phyloP scores from a whole-genome alignment of 2,329 filamentous ascomycete genomes.

The Dryadomyces quercivorus region DNA sequence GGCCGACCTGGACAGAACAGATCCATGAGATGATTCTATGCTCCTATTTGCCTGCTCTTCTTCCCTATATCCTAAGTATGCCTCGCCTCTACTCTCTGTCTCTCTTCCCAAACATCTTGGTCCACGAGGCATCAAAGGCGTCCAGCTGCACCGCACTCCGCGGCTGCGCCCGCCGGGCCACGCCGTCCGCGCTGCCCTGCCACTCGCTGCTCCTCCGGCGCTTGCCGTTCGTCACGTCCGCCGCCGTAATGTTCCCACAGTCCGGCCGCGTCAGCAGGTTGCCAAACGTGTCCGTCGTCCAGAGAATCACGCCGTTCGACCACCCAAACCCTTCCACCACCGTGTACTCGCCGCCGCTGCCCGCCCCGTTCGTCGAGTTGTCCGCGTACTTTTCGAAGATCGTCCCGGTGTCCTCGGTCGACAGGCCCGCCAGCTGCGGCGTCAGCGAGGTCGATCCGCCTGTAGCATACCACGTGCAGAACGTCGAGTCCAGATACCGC shows the following conservation, averaged over 20 bases:
- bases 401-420: conserved; percentile 34
- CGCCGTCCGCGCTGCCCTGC: not conserved
- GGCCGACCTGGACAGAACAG: conserved; percentile 3
- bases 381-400: conserved; percentile 63
- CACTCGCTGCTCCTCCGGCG: conserved; percentile 12
- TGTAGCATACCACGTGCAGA: conserved; percentile 59
- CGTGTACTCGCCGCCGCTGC: conserved; percentile 55
- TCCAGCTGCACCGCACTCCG: conserved; percentile 33
- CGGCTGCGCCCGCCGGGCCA: not conserved
- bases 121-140: conserved; percentile 31
- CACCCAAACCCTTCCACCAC: conserved; percentile 61
- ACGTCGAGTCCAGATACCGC: conserved; percentile 54
- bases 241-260: conserved; percentile 37
- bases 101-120: conserved; percentile 31
- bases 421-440: conserved; percentile 35
- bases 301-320: conserved; percentile 58
- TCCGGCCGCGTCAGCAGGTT: conserved; percentile 41
- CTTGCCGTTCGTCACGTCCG: conserved; percentile 21
- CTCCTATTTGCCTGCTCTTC: not conserved
- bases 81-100: too few species aligned
- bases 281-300: conserved; percentile 51
- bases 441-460: conserved; percentile 45
- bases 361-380: conserved; percentile 45
- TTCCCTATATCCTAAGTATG: not conserved
- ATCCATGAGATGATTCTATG: not conserved